These are phyloP conservation scores for Curvularia lunata DNA, from an alignment of 2,329 filamentous ascomycete species.

Conservation along the genomic window DNA sequence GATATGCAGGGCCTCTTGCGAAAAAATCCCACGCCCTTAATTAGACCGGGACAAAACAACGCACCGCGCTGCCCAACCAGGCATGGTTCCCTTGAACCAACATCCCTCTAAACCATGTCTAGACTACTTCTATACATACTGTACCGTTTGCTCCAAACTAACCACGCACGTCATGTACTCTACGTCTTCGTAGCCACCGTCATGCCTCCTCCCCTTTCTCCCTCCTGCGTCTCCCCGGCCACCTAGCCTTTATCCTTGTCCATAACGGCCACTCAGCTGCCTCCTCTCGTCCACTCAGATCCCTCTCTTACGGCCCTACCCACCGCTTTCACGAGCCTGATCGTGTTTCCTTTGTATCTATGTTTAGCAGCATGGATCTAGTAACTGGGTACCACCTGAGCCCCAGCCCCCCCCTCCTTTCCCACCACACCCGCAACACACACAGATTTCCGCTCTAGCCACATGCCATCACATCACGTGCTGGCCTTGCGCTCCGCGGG, in stretches of 20 bases:
- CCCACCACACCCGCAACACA: neutral
- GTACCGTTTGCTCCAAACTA: neutral
- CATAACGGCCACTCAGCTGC: neutral
- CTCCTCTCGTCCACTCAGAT: neutral
- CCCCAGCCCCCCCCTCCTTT: neutral
- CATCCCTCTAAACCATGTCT: neutral
- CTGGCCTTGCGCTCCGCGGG: neutral
- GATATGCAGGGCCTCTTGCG: neutral
- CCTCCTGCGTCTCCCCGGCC: neutral
- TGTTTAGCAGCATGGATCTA: neutral
- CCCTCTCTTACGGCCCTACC: neutral
- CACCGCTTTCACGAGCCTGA: neutral
- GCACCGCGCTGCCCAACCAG: neutral
- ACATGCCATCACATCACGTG: neutral
- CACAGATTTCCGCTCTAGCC: neutral
- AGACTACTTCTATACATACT: neutral
- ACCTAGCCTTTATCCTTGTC: neutral
- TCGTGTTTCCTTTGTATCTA: neutral
- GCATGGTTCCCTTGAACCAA: neutral
- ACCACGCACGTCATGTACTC: neutral
- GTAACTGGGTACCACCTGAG: neutral
- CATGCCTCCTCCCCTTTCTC: neutral
- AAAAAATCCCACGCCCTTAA: neutral
- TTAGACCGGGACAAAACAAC: neutral
- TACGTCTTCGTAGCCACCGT: neutral